Base-by-base conservation (phyloP, 495 filamentous ascomycete genomes). In the Penicillium psychrofluorescens region DNA sequence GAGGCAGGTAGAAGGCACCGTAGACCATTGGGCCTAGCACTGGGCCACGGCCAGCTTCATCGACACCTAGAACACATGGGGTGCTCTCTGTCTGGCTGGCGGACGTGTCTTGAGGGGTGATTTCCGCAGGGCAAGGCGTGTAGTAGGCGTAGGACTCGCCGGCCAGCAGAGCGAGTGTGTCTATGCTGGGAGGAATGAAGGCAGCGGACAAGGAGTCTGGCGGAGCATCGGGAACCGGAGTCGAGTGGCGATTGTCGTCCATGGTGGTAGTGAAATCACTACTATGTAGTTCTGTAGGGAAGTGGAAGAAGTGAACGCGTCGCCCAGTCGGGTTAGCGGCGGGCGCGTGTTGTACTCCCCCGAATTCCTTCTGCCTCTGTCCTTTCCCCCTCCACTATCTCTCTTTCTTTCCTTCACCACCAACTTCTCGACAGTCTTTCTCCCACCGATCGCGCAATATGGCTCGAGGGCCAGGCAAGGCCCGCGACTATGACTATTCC, bases 21-120 rank as follows among this genome's bases (percentile, higher is more conserved):
- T 97, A 97, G 49, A 97, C 90, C 92, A 98, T 98, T 9, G 92
- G 91, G 2, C 92, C 92, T 4, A 98, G 76, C 7, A 97, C 94
- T 13, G 92, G 94, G 7, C 92, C 92, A 48, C 92, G 81, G 38
- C 92, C 92, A 44, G 92, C 92, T 75, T 98, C 92, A 62, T 98
- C 92, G 39, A 98, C 84, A 31, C 92, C 92, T 12, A 98, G 75
- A 29, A 85, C 81, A 49, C 82, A 85, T 63, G 59, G 61, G 54
- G 66, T 71, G 39, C 59, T 61, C 45, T 61, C 41, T 7, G 32
- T 12, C 13, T 43, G n/a, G 12, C 52, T 36, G 9, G 61, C 46
- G 29, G 53, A 50, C 29, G 58, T 48, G 14, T 56, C 16, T 42
- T 76, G 68, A 3, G 72, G 62, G 22, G 67, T 55, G 40, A 76